Evolutionary conservation across 768 basidiomycete genomes (phyloP), one percentile per base, ranked within the genome.

Genomic region (Leccinum variicolor): DNA sequence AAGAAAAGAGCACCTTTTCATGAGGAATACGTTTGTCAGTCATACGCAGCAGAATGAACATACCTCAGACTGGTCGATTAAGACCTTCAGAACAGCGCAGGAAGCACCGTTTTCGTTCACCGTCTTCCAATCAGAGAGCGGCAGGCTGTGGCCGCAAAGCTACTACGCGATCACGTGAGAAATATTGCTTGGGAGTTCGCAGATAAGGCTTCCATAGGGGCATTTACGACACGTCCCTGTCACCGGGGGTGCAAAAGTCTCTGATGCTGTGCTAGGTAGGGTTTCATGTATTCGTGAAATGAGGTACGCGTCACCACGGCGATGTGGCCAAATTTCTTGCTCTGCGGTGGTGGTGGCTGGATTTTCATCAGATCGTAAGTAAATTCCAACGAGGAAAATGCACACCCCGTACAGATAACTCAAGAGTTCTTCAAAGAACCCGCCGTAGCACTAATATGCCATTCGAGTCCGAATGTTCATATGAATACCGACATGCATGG

Each of bases 231-330:
- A 65, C 41, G 21, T 28, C 45, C 59, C 55, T 57, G 41, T 13
- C 50, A 60, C 63, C 65, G 68, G 60, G 11, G 63, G 53, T 48
- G 49, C 31, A 58, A 55, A 67, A 68, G 50, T n/a, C 4, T 21
- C 50, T 60, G 43, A 67, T 69, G 67, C 66, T 67, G 66, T 67
- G 66, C 39, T 53, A 50, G 47, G 13, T 36, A 33, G 25, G 39
- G 41, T 47, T 59, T 64, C 60, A 61, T 56, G 48, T 56, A 43
- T 43, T 31, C 14, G 45, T 36, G 47, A 55, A 55, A 58, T 55
- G 52, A 54, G 46, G 41, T 36, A 25, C 13, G 9, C 19, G 39
- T 67, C 53, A 41, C 34, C 58, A 54, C 48, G 28, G 28, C 8
- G 25, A 57, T 39, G 52, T 54, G 58, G 43, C 26, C 11, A 46